Conservation (phyloP, 2,329 filamentous ascomycete genomes). For the Didymella pinodella region DNA sequence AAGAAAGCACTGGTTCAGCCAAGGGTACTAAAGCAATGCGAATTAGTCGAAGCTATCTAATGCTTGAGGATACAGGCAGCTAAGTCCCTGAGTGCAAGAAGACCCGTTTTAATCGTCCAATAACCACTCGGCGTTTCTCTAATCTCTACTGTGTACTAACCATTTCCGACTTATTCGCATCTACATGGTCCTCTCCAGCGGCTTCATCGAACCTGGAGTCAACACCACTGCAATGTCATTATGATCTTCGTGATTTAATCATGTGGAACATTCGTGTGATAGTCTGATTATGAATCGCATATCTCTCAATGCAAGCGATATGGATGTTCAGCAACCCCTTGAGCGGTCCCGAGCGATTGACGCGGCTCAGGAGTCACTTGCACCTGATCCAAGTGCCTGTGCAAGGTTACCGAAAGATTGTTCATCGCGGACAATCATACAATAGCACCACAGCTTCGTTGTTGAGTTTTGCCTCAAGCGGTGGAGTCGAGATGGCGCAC, state of each 20-base stretch:
- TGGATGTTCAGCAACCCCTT: not conserved
- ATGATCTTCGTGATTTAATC: not conserved
- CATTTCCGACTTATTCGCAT: no score
- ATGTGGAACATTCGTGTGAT: not conserved
- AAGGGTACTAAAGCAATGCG: no score
- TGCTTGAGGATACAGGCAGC: no score
- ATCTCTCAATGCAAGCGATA: not conserved
- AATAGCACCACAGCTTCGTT: not conserved
- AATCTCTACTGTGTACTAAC: no score
- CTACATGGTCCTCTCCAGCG: not conserved
- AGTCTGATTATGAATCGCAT: not conserved
- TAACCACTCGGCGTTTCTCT: no score
- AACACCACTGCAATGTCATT: not conserved
- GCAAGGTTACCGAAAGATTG: not conserved
- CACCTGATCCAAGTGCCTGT: not conserved
- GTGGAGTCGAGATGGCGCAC: constrained; percentile 7
- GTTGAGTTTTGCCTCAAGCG: not conserved
- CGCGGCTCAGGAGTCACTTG: not conserved
- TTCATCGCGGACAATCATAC: not conserved
- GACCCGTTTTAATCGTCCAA: no score
- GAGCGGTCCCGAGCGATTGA: not conserved
- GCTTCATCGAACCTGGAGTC: not conserved
- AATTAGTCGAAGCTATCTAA: no score
- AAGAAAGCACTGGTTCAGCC: not conserved
- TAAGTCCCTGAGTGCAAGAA: no score